Evolutionary conservation across 1,284 basidiomycete genomes (phyloP).

Genomic region (Boletellus deceptivus): DNA sequence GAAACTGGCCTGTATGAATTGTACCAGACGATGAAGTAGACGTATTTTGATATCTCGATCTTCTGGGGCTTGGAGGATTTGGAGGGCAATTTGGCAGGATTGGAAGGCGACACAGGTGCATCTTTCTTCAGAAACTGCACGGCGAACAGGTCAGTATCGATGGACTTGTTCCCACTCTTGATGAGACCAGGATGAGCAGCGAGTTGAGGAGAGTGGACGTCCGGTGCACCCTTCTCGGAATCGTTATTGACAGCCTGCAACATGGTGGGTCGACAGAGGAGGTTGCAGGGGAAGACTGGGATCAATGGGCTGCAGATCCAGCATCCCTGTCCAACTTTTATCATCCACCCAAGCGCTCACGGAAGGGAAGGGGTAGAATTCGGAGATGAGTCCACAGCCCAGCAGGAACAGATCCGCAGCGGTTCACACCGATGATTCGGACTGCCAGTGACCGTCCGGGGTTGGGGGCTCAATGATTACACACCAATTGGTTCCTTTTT

Average conservation of each 20-base stretch:
- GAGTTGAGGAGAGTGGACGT: conserved; percentile 35
- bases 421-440: conserved; percentile 11
- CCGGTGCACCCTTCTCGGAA: conserved; percentile 57
- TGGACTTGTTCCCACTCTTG: conserved; percentile 38
- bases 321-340: conserved; percentile 20
- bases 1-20: conserved; percentile 58
- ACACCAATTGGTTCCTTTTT: neutral
- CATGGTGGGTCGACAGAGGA: conserved; percentile 28
- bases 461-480: neutral
- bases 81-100: conserved; percentile 24
- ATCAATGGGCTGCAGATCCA: conserved; percentile 1
- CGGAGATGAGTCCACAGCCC: conserved; percentile 15
- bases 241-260: conserved; percentile 44
- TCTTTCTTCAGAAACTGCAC: conserved; percentile 42
- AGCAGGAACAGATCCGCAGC: conserved; percentile 9
- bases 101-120: conserved; percentile 31
- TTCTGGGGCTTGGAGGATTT: conserved; percentile 33
- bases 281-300: conserved; percentile 13
- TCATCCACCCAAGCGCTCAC: conserved; percentile 7
- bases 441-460: conserved; percentile 10
- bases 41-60: conserved; percentile 54
- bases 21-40: conserved; percentile 62
- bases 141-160: conserved; percentile 31
- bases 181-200: conserved; percentile 16
- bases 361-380: conserved; percentile 13